These are phyloP conservation scores for Heliocybe sulcata DNA, from an alignment of 1,284 basidiomycete genomes.

Conservation along the genomic window DNA sequence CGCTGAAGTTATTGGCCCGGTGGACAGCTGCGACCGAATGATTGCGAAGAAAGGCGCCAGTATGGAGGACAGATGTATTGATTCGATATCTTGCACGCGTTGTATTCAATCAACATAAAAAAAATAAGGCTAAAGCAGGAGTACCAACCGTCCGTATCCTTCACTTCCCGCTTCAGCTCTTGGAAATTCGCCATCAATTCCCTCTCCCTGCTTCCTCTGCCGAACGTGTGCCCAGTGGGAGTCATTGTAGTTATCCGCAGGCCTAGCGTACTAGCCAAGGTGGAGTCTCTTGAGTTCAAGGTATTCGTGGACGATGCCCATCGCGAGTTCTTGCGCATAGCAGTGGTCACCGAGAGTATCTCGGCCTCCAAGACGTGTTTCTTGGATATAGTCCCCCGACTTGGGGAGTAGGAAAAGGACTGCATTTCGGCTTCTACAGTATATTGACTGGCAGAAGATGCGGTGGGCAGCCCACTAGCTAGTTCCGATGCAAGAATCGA, in stretches of 20 bases:
- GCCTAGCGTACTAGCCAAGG: conserved; percentile 66
- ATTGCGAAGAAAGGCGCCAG: conserved; percentile 91
- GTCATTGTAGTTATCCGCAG: conserved; percentile 44
- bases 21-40: conserved; percentile 88
- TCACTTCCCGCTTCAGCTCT: conserved; percentile 73
- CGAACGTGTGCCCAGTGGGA: conserved; percentile 29
- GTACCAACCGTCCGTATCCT: conserved; percentile 64
- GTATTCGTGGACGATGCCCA: conserved; percentile 74
- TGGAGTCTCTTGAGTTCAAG: conserved; percentile 51
- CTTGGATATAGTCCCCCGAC: conserved; percentile 32
- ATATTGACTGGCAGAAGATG: too few relatives aligned
- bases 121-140: neutral
- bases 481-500: too few relatives aligned
- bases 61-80: conserved; percentile 49
- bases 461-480: too few relatives aligned
- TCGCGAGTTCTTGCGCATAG: conserved; percentile 96
- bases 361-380: conserved; percentile 84
- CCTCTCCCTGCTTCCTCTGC: conserved; percentile 50
- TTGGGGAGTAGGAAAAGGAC: conserved; percentile 1
- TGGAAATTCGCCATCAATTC: conserved; percentile 90
- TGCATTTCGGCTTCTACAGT: neutral
- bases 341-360: conserved; percentile 87
- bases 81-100: conserved; percentile 44
- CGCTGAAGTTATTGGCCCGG: conserved; percentile 89
- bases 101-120: neutral